Base-by-base conservation (phyloP, 2,329 filamentous ascomycete species). In the Tolypocladium capitatum region DNA sequence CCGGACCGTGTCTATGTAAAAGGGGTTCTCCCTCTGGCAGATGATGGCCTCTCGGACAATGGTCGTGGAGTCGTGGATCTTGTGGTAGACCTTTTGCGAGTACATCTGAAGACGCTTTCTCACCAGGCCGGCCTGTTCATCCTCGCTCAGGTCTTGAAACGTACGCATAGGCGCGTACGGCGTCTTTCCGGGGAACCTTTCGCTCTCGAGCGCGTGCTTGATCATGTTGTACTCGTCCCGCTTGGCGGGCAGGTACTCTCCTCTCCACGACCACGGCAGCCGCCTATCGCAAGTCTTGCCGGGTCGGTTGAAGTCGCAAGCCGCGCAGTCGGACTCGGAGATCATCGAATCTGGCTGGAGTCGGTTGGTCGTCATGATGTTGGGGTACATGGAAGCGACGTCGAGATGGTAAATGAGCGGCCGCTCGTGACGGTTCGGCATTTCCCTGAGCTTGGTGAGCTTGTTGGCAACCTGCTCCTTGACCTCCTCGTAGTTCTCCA, bases 201-300 rank as follows among this genome's bases (percentile, higher is more conserved):
- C 94, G 57, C 94, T 96, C 58, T 94, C 86, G 5, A 97, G 73
- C 0, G 90, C 85, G 59, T 92, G 82, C 40, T 87, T 79, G 59
- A 98, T 95, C 92, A 98, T 98, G 68, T 97, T 97, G 75, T 98
- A 98, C 62, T 98, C 92, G 62, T 97, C 91, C 54, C 89, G 80
- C 63, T 98, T 97, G 0, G 92, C 89, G 3, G 92, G 92, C 27
- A 98, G 70, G 60, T 94, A 98, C 63, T 98, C 92, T 60, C 92
- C 92, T 81, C 92, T 82, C 92, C 92, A 98, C 2, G 92, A 81
- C 92, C 92, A 98, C 1, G 94, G 92, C 68, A 98, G 69, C 55
- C 94, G 79, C 58, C 92, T 78, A 68, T 98, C 92, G 61, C 92
- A 98, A 1, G 89, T 97, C 68, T 98, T 98, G 31, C 92, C 92